Conservation (phyloP, 805 yeast species). For the Pichia sporocuriosa region DNA sequence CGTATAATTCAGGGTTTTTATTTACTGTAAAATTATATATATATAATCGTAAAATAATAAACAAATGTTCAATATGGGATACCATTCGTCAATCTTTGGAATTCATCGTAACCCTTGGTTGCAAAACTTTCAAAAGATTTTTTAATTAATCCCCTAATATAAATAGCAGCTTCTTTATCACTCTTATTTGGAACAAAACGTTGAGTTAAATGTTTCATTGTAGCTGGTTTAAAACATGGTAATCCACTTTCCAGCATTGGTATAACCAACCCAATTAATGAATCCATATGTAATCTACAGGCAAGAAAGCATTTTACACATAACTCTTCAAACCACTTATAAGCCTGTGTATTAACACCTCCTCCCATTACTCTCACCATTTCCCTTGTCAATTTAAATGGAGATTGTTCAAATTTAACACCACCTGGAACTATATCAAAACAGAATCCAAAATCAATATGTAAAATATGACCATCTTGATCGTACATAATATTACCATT, state of each 20-base stretch:
- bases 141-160: constrained; percentile 66
- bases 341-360: constrained; percentile 72
- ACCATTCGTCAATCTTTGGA: constrained; percentile 94
- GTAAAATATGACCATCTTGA: constrained; percentile 88
- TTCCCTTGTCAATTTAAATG: constrained; percentile 92
- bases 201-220: constrained; percentile 67
- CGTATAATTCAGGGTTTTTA: too few species aligned
- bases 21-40: too few species aligned
- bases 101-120: constrained; percentile 95
- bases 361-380: constrained; percentile 99
- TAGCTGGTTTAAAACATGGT: constrained; percentile 89
- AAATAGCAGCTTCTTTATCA: constrained; percentile 79
- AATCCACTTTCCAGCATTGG: constrained; percentile 95
- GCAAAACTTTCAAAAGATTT: constrained; percentile 82
- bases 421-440: constrained; percentile 99
- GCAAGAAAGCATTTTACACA: constrained; percentile 90
- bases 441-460: constrained; percentile 97
- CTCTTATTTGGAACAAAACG: constrained; percentile 77
- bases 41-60: too few species aligned
- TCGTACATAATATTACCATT: constrained; percentile 98
- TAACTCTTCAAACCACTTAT: constrained; percentile 87
- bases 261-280: constrained; percentile 73
- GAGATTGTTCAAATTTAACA: constrained; percentile 95
- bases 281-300: constrained; percentile 80
- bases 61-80: constrained; percentile 65